Evolutionary conservation across 352 stramenopile genomes (phyloP), one percentile per base, ranked within the genome.

Genomic region (Globisporangium recalcitrans): DNA sequence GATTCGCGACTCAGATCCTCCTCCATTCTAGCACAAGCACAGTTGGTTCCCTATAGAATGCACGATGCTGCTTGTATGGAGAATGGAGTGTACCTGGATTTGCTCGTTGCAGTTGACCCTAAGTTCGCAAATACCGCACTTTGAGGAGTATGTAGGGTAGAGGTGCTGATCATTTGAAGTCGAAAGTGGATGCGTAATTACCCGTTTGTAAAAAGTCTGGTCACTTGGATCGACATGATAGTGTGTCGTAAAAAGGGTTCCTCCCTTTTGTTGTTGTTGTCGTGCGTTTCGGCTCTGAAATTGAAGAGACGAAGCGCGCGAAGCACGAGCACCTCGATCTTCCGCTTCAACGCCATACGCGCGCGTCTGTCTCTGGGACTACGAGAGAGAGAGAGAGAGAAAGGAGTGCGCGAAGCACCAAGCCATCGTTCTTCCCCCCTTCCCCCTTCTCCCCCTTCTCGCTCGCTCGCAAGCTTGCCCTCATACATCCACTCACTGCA

Each of bases 241-340:
- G n/a, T n/a, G 36, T 14, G 21, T n/a, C 46, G 46, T 52, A 52
- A 52, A 52, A 52, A 52, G 46, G 26, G 46, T 16, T 52, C 19
- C 21, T 27, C 44, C 44, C 16, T 24, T 24, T 24, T 22, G 19
- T 5, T 26, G 24, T 8, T 26, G 44, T 51, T 22, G 44, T 26
- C 0, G 44, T 52, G 44, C 46, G 46, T 52, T 52, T 52, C 46
- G 46, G 46, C 46, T 52, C 26, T 4, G 46, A 27, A 52, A 52
- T 52, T 52, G 46, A 52, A 52, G 46, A 52, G 46, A 24, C 21
- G 21, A 24, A 52, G 19, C 26, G n/a, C 46, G 46, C 21, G 16
- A 19, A 26, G 46, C n/a, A 16, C 19, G 46, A 52, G 26, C 21
- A 27, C 19, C 46, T 52, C 46, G 46, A 42, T 42, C 36, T 42